Conservation (phyloP, 2,329 filamentous ascomycete genomes). For the Calonectria leucothoes region DNA sequence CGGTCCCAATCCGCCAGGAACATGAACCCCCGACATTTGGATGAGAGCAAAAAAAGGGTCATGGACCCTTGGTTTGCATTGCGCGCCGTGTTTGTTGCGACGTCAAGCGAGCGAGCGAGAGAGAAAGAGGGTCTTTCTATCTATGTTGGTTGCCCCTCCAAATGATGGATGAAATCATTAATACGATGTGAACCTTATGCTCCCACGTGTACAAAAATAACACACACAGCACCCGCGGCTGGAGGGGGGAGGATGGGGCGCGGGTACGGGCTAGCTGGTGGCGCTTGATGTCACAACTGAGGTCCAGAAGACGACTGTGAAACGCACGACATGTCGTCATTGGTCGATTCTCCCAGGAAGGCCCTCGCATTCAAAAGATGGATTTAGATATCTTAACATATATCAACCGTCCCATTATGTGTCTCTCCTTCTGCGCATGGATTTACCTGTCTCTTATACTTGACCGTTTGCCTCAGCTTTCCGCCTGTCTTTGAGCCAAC, state of each 20-base stretch:
- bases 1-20: conserved; percentile 7
- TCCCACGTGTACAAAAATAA: not conserved
- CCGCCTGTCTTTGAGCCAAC: not conserved
- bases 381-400: conserved; percentile 13
- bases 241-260: too few species aligned
- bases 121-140: too few species aligned
- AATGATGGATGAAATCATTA: not conserved
- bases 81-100: not conserved
- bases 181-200: not conserved
- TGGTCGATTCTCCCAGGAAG: conserved; percentile 30
- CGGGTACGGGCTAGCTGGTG: not conserved
- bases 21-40: not conserved
- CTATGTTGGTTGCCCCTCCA: not conserved
- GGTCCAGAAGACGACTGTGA: conserved; percentile 5
- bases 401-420: not conserved
- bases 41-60: not conserved
- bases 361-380: conserved; percentile 6
- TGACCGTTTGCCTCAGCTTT: not conserved
- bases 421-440: conserved; percentile 7
- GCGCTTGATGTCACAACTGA: conserved; percentile 14
- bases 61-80: not conserved
- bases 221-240: conserved; percentile 6
- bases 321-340: conserved; percentile 28
- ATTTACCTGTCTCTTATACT: not conserved
- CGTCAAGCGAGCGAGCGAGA: too few species aligned